Percentiles rank a stretch among this genome's conserved stretches.
Evolutionary conservation across 208 protist genomes (phyloP).

Genomic region (Leishmania guyanensis): DNA sequence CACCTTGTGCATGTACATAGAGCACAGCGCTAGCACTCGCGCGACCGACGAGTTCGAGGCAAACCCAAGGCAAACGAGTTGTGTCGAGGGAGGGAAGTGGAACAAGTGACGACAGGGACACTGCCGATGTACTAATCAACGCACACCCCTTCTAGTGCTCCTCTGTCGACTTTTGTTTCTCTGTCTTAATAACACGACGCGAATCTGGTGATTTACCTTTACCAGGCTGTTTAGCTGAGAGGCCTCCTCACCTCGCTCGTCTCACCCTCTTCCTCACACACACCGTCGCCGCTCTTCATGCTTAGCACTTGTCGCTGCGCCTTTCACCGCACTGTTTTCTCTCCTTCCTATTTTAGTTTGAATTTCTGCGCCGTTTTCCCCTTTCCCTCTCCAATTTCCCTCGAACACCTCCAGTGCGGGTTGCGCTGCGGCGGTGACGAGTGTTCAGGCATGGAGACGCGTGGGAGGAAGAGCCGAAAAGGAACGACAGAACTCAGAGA

Average conservation of each 20-base stretch:
- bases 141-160: neutral
- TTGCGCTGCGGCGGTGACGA: neutral
- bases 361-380: neutral
- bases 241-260: neutral
- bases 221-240: neutral
- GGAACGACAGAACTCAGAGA: neutral
- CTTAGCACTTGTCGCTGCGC: neutral
- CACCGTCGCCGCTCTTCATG: neutral
- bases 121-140: neutral
- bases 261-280: neutral
- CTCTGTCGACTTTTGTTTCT: neutral
- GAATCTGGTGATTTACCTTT: neutral
- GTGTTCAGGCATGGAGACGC: neutral
- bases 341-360: neutral
- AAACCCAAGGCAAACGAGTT: neutral
- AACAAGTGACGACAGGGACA: neutral
- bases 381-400: neutral
- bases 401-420: neutral
- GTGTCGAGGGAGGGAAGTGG: neutral
- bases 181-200: neutral
- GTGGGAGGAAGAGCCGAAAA: neutral
- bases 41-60: neutral
- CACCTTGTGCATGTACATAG: slow-evolving; percentile 4
- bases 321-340: neutral
- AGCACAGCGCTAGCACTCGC: neutral